phyloP scores from a whole-genome alignment of 2,329 filamentous ascomycete species.

The Botrytis fabae region DNA sequence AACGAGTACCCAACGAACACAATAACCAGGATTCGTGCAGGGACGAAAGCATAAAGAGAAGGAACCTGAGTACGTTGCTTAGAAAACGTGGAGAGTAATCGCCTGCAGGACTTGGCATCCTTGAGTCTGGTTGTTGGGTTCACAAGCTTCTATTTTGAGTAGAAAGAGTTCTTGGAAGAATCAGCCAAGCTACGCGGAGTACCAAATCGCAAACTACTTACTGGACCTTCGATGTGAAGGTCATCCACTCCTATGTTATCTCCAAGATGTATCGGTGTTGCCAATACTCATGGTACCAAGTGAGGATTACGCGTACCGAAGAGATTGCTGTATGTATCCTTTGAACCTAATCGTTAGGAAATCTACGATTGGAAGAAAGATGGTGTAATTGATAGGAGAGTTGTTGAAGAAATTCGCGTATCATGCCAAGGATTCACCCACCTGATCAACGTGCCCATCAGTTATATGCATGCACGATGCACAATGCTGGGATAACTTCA shows the following conservation, averaged over 20 bases:
- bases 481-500: neutral
- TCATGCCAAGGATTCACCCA: conserved; percentile 9
- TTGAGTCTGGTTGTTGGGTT: neutral
- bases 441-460: conserved; percentile 11
- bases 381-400: neutral
- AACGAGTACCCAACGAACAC: neutral
- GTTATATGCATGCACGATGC: conserved; percentile 9
- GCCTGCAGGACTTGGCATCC: conserved; percentile 5
- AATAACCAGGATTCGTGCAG: neutral
- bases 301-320: neutral
- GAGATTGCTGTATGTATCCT: neutral
- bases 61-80: neutral
- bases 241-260: neutral
- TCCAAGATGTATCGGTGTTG: neutral
- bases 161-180: neutral
- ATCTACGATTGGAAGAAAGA: neutral
- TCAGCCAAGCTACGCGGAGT: neutral
- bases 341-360: neutral
- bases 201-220: neutral
- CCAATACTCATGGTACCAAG: neutral
- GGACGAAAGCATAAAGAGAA: neutral
- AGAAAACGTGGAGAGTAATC: conserved; percentile 6
- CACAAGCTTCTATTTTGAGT: no score
- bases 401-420: conserved; percentile 12
- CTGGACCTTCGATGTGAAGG: neutral